Evolutionary conservation across 2,329 filamentous ascomycete genomes (phyloP).

Genomic region (Gaeumannomyces sp.): DNA sequence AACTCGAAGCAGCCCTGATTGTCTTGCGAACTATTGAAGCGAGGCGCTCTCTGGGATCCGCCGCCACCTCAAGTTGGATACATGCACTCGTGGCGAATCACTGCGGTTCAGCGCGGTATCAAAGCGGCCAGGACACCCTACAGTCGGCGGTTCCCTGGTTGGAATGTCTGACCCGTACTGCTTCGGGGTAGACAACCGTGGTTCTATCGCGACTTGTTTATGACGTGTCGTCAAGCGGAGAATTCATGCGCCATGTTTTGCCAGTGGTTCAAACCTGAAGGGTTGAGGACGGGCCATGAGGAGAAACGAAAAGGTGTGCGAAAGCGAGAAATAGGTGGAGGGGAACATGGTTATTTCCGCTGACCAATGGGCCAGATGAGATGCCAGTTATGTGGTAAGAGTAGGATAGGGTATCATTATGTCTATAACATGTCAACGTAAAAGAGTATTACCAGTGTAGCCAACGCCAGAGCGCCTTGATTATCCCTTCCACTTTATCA

Average conservation of each 20-base stretch:
- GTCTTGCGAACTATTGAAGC: not conserved
- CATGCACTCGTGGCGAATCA: not conserved
- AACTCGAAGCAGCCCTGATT: slow-evolving; percentile 6
- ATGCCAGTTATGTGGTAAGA: not conserved
- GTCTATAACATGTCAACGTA: not conserved
- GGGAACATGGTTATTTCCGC: not conserved
- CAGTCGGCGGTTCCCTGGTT: not conserved
- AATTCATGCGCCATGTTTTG: not conserved
- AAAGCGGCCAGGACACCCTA: not conserved
- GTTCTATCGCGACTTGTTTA: not conserved
- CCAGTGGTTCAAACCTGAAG: not conserved
- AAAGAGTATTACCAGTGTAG: not conserved
- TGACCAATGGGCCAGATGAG: not conserved
- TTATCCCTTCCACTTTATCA: not conserved
- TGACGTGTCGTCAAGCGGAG: not conserved
- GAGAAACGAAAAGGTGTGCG: not conserved
- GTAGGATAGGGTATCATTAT: slow-evolving; percentile 1
- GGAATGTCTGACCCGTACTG: not conserved
- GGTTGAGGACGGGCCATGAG: not conserved
- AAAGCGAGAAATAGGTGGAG: not conserved
- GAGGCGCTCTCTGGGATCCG: not conserved
- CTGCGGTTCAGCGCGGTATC: too few relatives aligned
- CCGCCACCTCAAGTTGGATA: not conserved
- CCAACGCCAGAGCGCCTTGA: not conserved
- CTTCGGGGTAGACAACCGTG: not conserved